phyloP scores from a whole-genome alignment of 106 monocot species.

The Phalaenopsis aphrodite region DNA sequence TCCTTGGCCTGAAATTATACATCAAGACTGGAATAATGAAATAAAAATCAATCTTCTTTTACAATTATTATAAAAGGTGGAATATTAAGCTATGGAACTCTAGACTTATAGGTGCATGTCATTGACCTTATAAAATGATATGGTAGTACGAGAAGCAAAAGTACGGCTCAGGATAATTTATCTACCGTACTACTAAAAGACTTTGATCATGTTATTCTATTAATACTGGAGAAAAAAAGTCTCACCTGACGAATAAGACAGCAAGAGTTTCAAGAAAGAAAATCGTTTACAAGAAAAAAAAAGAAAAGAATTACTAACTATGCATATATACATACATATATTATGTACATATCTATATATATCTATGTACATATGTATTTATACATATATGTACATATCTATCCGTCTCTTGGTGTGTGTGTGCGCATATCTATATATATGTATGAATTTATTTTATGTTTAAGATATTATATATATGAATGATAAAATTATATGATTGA shows the following conservation, averaged over 20 bases:
- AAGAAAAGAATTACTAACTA: too few species aligned
- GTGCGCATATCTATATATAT: too few species aligned
- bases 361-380: too few species aligned
- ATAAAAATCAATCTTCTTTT: neutral
- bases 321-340: too few species aligned
- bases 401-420: too few species aligned
- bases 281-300: too few species aligned
- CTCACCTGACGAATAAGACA: neutral
- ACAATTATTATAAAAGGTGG: neutral
- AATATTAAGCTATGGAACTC: neutral
- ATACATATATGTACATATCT: too few species aligned
- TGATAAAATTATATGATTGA: too few species aligned
- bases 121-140: neutral
- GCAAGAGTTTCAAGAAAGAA: too few species aligned
- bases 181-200: neutral
- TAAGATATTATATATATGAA: too few species aligned
- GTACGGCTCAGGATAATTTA: neutral
- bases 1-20: slow-evolving; percentile 71
- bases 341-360: too few species aligned
- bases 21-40: slow-evolving; percentile 3
- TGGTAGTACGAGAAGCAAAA: neutral
- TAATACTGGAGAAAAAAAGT: neutral
- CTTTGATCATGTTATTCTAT: neutral
- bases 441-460: too few species aligned
- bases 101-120: neutral